A percentile compares a stretch with the other conserved stretches of the same genome.
Conservation (phyloP, 768 basidiomycete species). For the Russula compacta region DNA sequence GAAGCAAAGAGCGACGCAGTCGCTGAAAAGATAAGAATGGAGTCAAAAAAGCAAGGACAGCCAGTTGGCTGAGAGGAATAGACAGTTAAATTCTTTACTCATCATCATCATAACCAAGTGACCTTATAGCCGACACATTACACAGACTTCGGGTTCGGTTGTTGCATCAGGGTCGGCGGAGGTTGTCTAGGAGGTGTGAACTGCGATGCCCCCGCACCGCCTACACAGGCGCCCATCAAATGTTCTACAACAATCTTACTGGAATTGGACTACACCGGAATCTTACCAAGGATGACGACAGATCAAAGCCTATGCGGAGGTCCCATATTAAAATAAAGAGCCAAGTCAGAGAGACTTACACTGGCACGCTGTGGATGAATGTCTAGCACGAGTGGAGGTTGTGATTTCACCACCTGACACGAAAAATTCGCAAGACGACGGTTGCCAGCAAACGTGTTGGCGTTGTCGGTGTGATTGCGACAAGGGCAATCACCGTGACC, state of each 20-base stretch:
- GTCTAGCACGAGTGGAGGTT: neutral
- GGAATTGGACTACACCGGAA: neutral
- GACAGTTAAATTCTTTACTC: neutral
- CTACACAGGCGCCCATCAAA: neutral
- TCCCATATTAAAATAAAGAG: neutral
- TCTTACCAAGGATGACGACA: neutral
- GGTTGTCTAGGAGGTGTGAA: neutral
- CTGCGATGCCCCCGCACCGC: neutral
- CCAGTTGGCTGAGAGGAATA: neutral
- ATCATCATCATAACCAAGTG: neutral
- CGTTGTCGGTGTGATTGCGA: constrained; percentile 3
- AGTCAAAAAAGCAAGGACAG: neutral
- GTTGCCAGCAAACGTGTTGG: neutral
- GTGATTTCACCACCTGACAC: neutral
- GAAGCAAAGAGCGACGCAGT: neutral
- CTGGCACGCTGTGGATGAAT: neutral
- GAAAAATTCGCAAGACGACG: neutral
- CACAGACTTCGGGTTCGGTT: neutral
- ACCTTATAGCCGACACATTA: constrained; percentile 4
- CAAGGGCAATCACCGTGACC: neutral
- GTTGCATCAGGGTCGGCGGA: neutral
- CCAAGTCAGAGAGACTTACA: neutral
- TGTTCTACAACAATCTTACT: neutral
- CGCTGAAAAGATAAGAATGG: neutral
- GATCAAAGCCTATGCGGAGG: neutral